Base-by-base conservation (phyloP, 768 basidiomycete genomes). In the Coprinopsis sp. region DNA sequence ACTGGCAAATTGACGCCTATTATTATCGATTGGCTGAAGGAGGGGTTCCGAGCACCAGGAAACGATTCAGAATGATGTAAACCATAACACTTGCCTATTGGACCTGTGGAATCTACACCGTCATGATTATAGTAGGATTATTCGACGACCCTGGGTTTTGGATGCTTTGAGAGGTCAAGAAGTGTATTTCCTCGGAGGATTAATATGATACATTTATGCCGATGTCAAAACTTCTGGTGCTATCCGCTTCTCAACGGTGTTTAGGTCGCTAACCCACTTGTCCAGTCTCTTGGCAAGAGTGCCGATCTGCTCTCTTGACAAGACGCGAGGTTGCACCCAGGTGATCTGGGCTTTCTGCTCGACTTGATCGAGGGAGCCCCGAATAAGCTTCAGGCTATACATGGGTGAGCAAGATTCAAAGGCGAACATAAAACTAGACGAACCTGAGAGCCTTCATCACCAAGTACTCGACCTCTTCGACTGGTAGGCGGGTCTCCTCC, bases 371-470 rank as follows among this genome's bases (percentile, higher is more conserved):
- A 99, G 69, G 23, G 88, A 85, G 19, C 95, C 96, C 52, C 82
- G 82, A 58, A 98, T 93, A 55, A 99, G 79, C 63, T 89, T 87
- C 59, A 99, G 71, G 63, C 93, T 95, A 51, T 31, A 28, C n/a
- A n/a, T n/a, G n/a, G n/a, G 7, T 25, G 19, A 19, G 4, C 25
- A 29, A 29, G 18, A 24, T n/a, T n/a, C n/a, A n/a, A n/a, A n/a
- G n/a, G n/a, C n/a, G 19, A 37, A 2, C 24, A 38, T n/a, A 31
- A 33, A 31, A 16, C 13, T 18, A 28, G 40, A 61, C 73, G 46
- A 63, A 92, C 92, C 91, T 93, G 50, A 99, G 70, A 37, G 91
- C 96, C 66, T 97, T 97, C 95, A 99, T 99, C 46, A 98, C 81
- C 43, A 99, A 69, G 65, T 96, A 91, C 65, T 99, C 96, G 16